A percentile compares a stretch with the other conserved stretches of the same genome.
Conservation (phyloP, 2,329 filamentous ascomycete genomes). For the Alternaria conjuncta region DNA sequence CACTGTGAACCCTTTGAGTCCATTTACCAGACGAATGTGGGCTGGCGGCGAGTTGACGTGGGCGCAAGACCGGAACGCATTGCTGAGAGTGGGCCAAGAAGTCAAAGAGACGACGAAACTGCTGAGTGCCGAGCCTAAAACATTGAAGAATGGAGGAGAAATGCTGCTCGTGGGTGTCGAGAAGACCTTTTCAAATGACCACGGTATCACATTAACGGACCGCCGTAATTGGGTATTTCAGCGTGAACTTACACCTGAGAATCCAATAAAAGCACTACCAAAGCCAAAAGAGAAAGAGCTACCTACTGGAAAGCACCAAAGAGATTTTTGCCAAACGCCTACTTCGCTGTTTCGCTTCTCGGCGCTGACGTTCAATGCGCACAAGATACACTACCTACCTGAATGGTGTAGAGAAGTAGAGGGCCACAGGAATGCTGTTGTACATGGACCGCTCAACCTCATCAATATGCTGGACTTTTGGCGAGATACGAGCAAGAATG, state of each 20-base stretch:
- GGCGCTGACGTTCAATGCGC: constrained; percentile 90
- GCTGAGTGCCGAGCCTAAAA: constrained; percentile 55
- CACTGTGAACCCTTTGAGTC: constrained; percentile 73
- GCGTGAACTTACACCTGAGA: constrained; percentile 50
- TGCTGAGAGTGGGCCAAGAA: constrained; percentile 39
- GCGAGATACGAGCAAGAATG: constrained; percentile 31
- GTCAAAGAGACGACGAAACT: constrained; percentile 55
- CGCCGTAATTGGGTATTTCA: constrained; percentile 46
- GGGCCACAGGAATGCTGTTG: constrained; percentile 75
- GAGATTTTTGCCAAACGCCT: constrained; percentile 69
- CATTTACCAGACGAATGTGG: constrained; percentile 84
- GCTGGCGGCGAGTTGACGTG: constrained; percentile 80
- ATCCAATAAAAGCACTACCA: constrained; percentile 45
- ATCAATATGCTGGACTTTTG: constrained; percentile 51
- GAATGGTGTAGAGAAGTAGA: constrained; percentile 74
- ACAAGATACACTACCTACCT: constrained; percentile 85
- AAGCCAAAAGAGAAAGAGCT: constrained; percentile 27
- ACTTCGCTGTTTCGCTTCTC: constrained; percentile 87
- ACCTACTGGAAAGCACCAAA: constrained; percentile 29
- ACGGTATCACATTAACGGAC: constrained; percentile 47
- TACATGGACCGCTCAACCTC: constrained; percentile 86
- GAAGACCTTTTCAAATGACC: constrained; percentile 54
- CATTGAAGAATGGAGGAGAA: constrained; percentile 58
- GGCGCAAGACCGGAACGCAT: constrained; percentile 23
- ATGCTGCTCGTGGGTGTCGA: constrained; percentile 68